Evolutionary conservation across 2,329 filamentous ascomycete species (phyloP).

Genomic region (Cyclaneusma minus): DNA sequence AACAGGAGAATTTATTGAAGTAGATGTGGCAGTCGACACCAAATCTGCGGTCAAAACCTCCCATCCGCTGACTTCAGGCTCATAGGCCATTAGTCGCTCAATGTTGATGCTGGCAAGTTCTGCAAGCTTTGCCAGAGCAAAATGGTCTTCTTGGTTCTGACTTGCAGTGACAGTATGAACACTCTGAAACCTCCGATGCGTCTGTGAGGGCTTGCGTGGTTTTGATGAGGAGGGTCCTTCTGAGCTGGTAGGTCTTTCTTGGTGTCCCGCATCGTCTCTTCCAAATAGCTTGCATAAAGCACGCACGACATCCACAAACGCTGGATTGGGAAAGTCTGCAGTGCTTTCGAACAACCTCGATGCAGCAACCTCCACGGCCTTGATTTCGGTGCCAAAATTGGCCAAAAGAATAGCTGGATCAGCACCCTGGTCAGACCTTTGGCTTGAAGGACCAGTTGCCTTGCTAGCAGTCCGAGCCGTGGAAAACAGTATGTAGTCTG

Average conservation of each 20-base stretch:
- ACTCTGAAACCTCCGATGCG: slow-evolving; percentile 24
- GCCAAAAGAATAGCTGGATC: slow-evolving; percentile 27
- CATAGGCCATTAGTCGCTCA: slow-evolving; percentile 52
- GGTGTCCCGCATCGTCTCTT: slow-evolving; percentile 12
- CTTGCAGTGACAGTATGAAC: slow-evolving; percentile 29
- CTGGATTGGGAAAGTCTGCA: slow-evolving; percentile 68
- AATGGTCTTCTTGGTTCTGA: slow-evolving; percentile 45
- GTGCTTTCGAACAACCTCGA: slow-evolving; percentile 83
- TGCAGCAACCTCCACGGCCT: slow-evolving; percentile 78
- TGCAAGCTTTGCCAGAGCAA: slow-evolving; percentile 58
- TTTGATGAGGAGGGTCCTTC: slow-evolving; percentile 14
- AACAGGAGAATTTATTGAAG: slow-evolving; percentile 32
- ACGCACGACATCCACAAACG: slow-evolving; percentile 63
- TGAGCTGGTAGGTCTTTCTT: slow-evolving; percentile 5
- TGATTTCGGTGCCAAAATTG: slow-evolving; percentile 67
- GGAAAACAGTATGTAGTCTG: slow-evolving; percentile 66
- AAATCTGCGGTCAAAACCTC: slow-evolving; percentile 42
- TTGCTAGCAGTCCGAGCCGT: slow-evolving; percentile 40
- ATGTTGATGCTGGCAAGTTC: slow-evolving; percentile 63
- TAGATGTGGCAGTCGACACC: slow-evolving; percentile 31
- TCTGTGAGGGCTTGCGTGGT: slow-evolving; percentile 11
- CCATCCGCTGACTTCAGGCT: slow-evolving; percentile 64
- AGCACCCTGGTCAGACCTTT: slow-evolving; percentile 27
- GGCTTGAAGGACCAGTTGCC: slow-evolving; percentile 28
- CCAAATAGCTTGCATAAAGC: slow-evolving; percentile 61